Evolutionary conservation across 2,329 filamentous ascomycete genomes (phyloP).

Genomic region (Mycogone perniciosa): DNA sequence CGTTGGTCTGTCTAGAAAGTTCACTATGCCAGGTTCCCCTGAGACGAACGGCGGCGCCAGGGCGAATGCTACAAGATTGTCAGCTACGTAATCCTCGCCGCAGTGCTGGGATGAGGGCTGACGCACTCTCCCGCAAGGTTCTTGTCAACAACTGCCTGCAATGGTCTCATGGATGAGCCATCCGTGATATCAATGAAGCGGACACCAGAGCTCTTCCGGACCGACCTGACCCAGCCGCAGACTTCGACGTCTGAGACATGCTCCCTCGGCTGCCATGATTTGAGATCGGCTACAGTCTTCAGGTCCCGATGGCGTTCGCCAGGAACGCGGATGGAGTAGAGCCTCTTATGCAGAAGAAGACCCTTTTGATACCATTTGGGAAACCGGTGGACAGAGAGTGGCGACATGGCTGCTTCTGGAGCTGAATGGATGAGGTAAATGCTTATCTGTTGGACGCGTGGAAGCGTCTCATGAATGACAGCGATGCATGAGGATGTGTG

Average conservation of each 20-base stretch:
- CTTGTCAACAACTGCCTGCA: conserved; percentile 76
- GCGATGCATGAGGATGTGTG: neutral
- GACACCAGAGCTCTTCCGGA: conserved; percentile 77
- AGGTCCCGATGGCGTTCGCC: conserved; percentile 27
- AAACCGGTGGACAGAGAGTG: conserved; percentile 5
- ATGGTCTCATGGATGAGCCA: conserved; percentile 69
- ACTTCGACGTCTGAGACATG: conserved; percentile 50
- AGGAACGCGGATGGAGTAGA: conserved; percentile 29
- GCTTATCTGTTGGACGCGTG: neutral
- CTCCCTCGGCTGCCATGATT: conserved; percentile 41
- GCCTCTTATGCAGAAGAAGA: conserved; percentile 14
- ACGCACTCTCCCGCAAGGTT: conserved; percentile 66
- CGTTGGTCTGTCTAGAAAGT: conserved; percentile 6
- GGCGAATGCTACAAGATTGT: conserved; percentile 56
- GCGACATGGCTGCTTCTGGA: conserved; percentile 8
- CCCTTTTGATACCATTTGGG: conserved; percentile 4
- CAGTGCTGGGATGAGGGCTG: conserved; percentile 11
- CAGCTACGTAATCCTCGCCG: conserved; percentile 7
- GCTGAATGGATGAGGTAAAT: neutral
- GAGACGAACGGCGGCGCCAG: conserved; percentile 73
- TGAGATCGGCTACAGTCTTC: conserved; percentile 48
- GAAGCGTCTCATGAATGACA: conserved; percentile 6
- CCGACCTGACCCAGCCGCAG: conserved; percentile 75
- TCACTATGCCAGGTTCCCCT: conserved; percentile 62
- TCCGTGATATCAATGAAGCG: conserved; percentile 83